These are phyloP conservation scores for Plasmodium coatneyi DNA, from an alignment of 169 alveolate species.

Conservation along the genomic window DNA sequence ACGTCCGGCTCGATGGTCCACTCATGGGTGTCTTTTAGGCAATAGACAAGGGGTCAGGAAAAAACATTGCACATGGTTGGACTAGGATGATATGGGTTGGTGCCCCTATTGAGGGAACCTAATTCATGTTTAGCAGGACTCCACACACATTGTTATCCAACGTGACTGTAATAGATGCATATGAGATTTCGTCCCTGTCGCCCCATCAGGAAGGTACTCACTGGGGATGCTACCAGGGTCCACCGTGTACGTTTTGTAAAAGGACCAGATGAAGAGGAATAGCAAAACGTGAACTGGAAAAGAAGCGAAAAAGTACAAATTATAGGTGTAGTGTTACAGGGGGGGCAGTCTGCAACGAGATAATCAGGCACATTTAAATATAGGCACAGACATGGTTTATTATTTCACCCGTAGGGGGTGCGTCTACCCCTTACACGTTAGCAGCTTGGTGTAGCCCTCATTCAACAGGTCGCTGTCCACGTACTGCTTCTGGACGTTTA, in stretches of 20 bases:
- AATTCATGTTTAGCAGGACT: background rate
- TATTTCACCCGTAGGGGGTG: background rate
- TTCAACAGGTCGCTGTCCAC: constrained; percentile 26
- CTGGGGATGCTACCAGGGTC: constrained; percentile 48
- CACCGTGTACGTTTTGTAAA: constrained; percentile 48
- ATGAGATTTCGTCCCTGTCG: background rate
- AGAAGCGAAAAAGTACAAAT: background rate
- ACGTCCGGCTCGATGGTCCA: constrained; percentile 55
- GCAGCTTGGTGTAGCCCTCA: constrained; percentile 43
- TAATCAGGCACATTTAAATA: background rate
- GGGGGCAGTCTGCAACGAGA: background rate
- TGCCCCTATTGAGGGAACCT: background rate
- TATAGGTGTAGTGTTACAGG: background rate
- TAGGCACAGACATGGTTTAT: background rate
- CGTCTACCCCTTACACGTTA: constrained; percentile 18
- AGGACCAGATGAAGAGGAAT: constrained; percentile 36
- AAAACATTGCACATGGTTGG: background rate
- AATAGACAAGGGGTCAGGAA: background rate
- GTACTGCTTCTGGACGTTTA: constrained; percentile 36
- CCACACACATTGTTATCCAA: background rate
- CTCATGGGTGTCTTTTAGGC: constrained; percentile 24
- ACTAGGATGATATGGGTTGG: background rate
- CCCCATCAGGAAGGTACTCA: background rate
- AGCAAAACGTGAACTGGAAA: constrained; percentile 17
- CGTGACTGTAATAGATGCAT: background rate